Base-by-base conservation (phyloP, 169 alveolate species). In the Eimeria sp. region DNA sequence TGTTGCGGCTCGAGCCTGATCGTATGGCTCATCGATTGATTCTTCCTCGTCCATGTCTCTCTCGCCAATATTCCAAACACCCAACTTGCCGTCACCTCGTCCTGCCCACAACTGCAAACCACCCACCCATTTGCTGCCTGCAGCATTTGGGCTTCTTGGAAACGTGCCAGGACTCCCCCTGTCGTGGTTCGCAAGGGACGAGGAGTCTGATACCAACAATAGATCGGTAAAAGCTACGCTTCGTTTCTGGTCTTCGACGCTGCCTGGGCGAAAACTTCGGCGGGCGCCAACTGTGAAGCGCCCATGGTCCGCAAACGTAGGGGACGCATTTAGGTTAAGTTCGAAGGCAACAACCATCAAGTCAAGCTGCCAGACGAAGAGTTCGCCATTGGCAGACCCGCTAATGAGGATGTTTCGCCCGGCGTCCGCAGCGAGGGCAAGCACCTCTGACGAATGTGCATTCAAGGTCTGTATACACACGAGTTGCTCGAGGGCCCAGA, bases 381-480 rank as follows among this genome's bases (percentile, higher is more conserved):
- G 72, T 70, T 95, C 96, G 76, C 95, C 96, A 70, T 84, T 95
- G 47, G 96, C 95, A 30, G 95, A 82, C 47, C 95, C 96, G 92
- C 95, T 87, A 7, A 95, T 75, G 1, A 95, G 92, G 22, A 95
- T 34, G 57, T 87, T 84, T 86, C 92, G 92, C 51, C 80, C 20
- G 45, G 90, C 75, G 86, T 82, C 87, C 10, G 94, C 92, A 61
- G 96, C 89, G 22, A 95, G 92, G 63, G 96, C 82, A 11, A 95
- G 49, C n/a, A 95, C 96, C 75, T 95, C 96, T 51, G 95, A 82
- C 11, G 87, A 54, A 54, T 95, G 96, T 65, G 11, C 94, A 47
- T 49, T 91, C 84, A 95, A 75, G 22, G 92, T 91, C 63, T 95
- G 96, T 54, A 95, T 82, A 75, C 96, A 95, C 11, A 84, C 95